Conservation (phyloP, 192 early-diverging fungal genomes). For the Dissophora ornata region DNA sequence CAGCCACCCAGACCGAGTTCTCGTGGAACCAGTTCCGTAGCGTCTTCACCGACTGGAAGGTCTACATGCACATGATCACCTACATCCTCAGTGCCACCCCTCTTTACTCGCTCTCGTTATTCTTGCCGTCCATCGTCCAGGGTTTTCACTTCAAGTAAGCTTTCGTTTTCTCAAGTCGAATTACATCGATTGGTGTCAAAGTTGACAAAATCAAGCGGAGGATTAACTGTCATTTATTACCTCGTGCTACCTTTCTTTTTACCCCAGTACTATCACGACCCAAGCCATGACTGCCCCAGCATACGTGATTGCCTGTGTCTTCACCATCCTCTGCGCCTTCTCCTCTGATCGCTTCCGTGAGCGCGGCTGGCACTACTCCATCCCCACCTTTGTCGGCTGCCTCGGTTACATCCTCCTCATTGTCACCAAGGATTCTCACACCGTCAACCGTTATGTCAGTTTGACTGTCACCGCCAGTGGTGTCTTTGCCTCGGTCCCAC, state of each 20-base stretch:
- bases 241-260: too few relatives aligned
- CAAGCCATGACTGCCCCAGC: conserved; percentile 65
- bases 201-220: too few relatives aligned
- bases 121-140: conserved; percentile 78
- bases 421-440: conserved; percentile 32
- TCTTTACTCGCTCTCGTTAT: conserved; percentile 72
- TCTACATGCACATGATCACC: conserved; percentile 64
- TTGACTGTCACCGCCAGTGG: conserved; percentile 55
- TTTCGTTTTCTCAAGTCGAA: too few relatives aligned
- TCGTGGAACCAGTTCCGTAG: conserved; percentile 62
- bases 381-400: conserved; percentile 54
- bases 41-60: conserved; percentile 65
- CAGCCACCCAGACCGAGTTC: conserved; percentile 59
- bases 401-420: conserved; percentile 63
- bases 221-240: too few relatives aligned
- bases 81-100: conserved; percentile 75
- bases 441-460: conserved; percentile 55
- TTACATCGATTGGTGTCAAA: too few relatives aligned
- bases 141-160: conserved; percentile 68
- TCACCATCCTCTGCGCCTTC: conserved; percentile 37
- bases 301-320: conserved; percentile 59
- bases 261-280: conserved; percentile 41
- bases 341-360: conserved; percentile 47
- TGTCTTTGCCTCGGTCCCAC: conserved; percentile 66
- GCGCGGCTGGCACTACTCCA: conserved; percentile 58